These are phyloP conservation scores for Leishmania aethiopica DNA, from an alignment of 208 protist genomes.

Conservation along the genomic window DNA sequence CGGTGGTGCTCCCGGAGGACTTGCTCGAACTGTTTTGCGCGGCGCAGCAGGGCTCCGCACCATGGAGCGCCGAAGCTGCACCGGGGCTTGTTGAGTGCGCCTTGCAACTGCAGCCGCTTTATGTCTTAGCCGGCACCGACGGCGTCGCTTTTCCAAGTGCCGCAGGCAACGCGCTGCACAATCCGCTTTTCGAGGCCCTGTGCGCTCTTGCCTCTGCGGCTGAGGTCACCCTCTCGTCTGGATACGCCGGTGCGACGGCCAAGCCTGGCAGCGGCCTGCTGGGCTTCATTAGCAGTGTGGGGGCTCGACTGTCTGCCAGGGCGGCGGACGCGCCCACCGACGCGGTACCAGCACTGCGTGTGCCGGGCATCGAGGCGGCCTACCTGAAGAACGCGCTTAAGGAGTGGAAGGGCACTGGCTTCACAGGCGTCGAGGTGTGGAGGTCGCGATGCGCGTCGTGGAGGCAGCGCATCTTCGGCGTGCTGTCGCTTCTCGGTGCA, in stretches of 20 bases:
- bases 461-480: conserved; percentile 40
- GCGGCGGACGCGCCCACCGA: neutral
- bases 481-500: conserved; percentile 38
- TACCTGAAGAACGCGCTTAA: conserved; percentile 18
- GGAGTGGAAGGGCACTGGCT: conserved; percentile 15
- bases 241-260: neutral
- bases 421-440: conserved; percentile 19
- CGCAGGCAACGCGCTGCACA: neutral
- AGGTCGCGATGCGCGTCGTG: conserved; percentile 36
- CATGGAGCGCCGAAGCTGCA: conserved; percentile 14
- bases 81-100: conserved; percentile 15
- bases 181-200: conserved; percentile 20
- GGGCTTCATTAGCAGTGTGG: conserved; percentile 42
- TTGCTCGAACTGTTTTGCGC: conserved; percentile 13
- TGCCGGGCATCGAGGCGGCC: conserved; percentile 35
- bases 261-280: conserved; percentile 20
- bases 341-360: conserved; percentile 10
- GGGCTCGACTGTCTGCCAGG: conserved; percentile 16
- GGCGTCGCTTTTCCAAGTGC: neutral
- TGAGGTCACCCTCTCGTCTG: conserved; percentile 28
- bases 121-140: neutral
- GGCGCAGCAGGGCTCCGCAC: neutral
- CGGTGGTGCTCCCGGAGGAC: conserved; percentile 8
- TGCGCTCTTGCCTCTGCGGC: conserved; percentile 33
- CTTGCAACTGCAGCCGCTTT: conserved; percentile 26